Percentiles rank a stretch among this genome's conserved stretches.
Evolutionary conservation across 2,329 filamentous ascomycete species (phyloP).

Genomic region (Myriosclerotinia scirpicola): DNA sequence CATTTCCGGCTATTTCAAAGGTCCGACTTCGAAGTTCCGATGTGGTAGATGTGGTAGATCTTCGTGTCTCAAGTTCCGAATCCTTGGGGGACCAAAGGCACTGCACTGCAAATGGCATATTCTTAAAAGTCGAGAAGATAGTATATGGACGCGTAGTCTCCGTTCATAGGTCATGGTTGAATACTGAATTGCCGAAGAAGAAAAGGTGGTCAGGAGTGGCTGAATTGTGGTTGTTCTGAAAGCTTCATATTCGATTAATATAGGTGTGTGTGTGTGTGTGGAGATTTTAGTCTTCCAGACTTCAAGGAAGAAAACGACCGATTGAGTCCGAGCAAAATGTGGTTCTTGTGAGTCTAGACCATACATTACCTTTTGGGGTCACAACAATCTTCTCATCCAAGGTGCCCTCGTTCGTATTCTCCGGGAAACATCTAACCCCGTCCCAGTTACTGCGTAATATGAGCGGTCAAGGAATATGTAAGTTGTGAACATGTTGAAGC

Average conservation of each 20-base stretch:
- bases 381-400: not conserved
- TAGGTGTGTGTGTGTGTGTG: not conserved
- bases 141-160: not conserved
- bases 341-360: constrained; percentile 20
- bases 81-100: not conserved
- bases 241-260: not conserved
- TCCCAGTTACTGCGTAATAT: not conserved
- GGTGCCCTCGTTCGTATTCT: constrained; percentile 6
- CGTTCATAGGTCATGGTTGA: not conserved
- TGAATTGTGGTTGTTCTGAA: not conserved
- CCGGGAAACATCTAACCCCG: not conserved
- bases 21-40: not conserved
- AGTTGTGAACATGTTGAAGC: not conserved
- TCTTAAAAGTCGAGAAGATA: not conserved
- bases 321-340: constrained; percentile 11
- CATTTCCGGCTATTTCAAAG: not conserved
- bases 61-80: not conserved
- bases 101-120: too few species aligned
- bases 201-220: not conserved
- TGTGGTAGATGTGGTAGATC: not conserved
- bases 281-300: not conserved
- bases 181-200: not conserved
- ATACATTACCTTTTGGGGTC: not conserved
- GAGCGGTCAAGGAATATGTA: constrained; percentile 18
- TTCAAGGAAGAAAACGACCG: constrained; percentile 13